Percentiles rank a stretch among this genome's conserved stretches.
phyloP scores from a whole-genome alignment of 176 grass and related monocot species.

The Rhynchospora pubera region DNA sequence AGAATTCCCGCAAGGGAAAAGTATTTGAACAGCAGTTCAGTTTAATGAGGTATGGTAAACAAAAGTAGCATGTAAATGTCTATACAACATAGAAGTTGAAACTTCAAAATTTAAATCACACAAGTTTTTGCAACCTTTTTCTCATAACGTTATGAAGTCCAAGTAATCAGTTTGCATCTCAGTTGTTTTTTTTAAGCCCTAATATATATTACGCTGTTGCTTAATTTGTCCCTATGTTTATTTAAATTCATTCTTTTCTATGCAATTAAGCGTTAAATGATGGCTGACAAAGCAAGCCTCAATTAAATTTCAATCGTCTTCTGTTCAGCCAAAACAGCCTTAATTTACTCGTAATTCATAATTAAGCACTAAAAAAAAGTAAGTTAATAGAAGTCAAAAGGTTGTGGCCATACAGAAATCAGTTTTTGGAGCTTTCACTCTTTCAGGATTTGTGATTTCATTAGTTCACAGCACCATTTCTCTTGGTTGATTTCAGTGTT shows the following conservation, averaged over 20 bases:
- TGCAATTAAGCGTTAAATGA: background rate
- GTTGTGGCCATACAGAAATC: too few species aligned
- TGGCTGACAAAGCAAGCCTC: too few species aligned
- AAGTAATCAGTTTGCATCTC: background rate
- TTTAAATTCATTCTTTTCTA: background rate
- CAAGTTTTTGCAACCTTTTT: background rate
- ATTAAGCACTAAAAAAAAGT: too few species aligned
- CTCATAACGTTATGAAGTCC: background rate
- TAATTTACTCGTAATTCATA: too few species aligned
- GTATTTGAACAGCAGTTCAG: slow-evolving; percentile 38
- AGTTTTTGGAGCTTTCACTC: too few species aligned
- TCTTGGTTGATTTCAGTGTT: too few species aligned
- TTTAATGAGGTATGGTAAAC: slow-evolving; percentile 27
- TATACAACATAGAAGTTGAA: background rate
- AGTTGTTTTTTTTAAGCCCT: background rate
- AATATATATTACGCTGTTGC: background rate
- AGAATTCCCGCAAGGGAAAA: slow-evolving; percentile 2
- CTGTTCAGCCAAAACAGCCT: too few species aligned
- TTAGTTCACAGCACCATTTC: too few species aligned
- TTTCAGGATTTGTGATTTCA: too few species aligned
- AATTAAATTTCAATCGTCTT: too few species aligned
- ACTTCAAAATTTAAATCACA: background rate
- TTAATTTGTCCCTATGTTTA: background rate
- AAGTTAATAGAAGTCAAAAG: too few species aligned
- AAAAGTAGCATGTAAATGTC: background rate